phyloP scores from a whole-genome alignment of 2,329 filamentous ascomycete species.

The Paecilomyces formosus region DNA sequence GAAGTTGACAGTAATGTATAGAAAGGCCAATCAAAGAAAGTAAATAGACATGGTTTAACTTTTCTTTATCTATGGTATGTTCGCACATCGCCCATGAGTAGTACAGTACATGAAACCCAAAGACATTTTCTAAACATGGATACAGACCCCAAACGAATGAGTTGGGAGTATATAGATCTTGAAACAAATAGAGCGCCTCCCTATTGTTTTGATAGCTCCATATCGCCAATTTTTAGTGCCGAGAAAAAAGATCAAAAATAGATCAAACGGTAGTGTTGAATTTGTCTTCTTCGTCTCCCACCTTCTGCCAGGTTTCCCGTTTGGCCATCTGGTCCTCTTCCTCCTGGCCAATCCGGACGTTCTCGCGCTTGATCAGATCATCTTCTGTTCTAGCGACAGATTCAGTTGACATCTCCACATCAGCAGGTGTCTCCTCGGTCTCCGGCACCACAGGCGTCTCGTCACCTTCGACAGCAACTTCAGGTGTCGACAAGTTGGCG shows the following conservation, averaged over 20 bases:
- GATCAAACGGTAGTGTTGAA: slow-evolving; percentile 41
- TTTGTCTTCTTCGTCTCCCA: slow-evolving; percentile 38
- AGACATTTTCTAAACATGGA: neutral
- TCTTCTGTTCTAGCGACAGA: slow-evolving; percentile 23
- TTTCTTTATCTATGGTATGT: neutral
- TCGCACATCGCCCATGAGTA: neutral
- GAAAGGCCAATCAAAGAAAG: no score
- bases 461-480: slow-evolving; percentile 5
- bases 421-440: neutral
- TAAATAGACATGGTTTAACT: no score
- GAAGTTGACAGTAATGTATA: no score
- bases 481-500: slow-evolving; percentile 10
- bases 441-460: slow-evolving; percentile 4
- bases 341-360: slow-evolving; percentile 29
- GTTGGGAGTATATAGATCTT: neutral
- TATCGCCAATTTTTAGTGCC: neutral
- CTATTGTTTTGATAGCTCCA: neutral
- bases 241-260: slow-evolving; percentile 21
- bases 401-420: neutral
- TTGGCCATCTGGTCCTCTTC: slow-evolving; percentile 34
- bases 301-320: slow-evolving; percentile 37
- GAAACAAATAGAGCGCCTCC: neutral
- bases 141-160: neutral
- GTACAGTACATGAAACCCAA: neutral
- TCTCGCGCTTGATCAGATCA: slow-evolving; percentile 30